Percentiles rank a stretch among this genome's conserved stretches.
These are phyloP conservation scores for Emmonsia crescens DNA, from an alignment of 2,329 filamentous ascomycete species.

Conservation along the genomic window DNA sequence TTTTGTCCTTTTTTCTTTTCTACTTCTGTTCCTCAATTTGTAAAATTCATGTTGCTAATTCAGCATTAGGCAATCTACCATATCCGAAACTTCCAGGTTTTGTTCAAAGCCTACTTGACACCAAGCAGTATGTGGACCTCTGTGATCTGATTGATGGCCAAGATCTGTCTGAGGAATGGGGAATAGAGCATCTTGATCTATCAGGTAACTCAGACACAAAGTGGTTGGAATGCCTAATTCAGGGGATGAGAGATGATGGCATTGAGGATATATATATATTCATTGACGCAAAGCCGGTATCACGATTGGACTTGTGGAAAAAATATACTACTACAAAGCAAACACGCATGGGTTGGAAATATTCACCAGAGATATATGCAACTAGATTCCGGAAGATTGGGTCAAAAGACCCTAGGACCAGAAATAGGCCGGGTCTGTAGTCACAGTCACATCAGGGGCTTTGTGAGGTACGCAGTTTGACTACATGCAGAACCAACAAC, in stretches of 20 bases:
- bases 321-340: neutral
- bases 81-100: slow-evolving; percentile 15
- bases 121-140: slow-evolving; percentile 9
- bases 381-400: neutral
- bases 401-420: neutral
- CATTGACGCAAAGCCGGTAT: neutral
- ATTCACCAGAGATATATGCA: neutral
- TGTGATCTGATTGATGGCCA: slow-evolving; percentile 17
- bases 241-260: neutral
- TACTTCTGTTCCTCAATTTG: neutral
- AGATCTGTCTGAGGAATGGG: slow-evolving; percentile 17
- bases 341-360: neutral
- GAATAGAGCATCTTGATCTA: slow-evolving; percentile 8
- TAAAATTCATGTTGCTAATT: too few relatives aligned
- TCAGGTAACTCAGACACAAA: slow-evolving; percentile 11
- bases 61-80: slow-evolving; percentile 10
- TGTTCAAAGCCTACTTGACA: slow-evolving; percentile 18
- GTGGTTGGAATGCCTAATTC: slow-evolving; percentile 6
- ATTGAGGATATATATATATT: neutral
- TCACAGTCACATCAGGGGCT: neutral
- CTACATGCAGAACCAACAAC: too few relatives aligned
- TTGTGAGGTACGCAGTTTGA: too few relatives aligned
- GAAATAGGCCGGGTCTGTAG: neutral
- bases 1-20: neutral
- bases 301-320: neutral